Evolutionary conservation across 106 monocot genomes (phyloP), one percentile per base, ranked within the genome.

Genomic region (Acorus gramineus): DNA sequence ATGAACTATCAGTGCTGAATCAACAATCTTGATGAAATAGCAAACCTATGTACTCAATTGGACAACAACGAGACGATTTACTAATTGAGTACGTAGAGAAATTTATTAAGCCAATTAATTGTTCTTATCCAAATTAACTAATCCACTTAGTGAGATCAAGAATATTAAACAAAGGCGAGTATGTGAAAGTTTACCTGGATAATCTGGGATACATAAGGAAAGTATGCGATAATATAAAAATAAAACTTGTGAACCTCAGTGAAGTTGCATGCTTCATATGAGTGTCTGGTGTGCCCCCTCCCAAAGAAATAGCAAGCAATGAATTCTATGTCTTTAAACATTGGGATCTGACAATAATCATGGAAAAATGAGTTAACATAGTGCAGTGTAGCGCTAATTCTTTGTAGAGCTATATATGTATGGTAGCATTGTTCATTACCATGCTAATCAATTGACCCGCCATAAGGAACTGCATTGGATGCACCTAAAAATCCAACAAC

Each of bases 381-480:
- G 52, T n/a, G 1, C 57, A 58, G 6, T 53, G 14, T 2, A 51
- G 28, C 28, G 28, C 28, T 28, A 28, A 28, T 28, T 28, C 0
- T 28, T 28, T 28, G 28, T 1, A 28, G 10, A 28, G 10, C 8
- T 28, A 28, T 28, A 28, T 28, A 28, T 0, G 1, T 1, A 28
- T 28, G 28, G 1, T 28, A 28, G 28, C 28, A 28, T 28, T 28
- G 46, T 9, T 44, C 4, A 3, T 80, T 14, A 98, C 91, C 96
- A 92, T 92, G 60, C 98, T 99, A 11, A 89, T 99, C 62, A 99
- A 73, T 60, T 99, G 91, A 60, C 92, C 92, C 5, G 98, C 98
- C 98, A 99, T 99, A 86, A 99, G 92, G 77, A 99, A 99, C 61
- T 99, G 92, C 9, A 71, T 88, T 83, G 92, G 81, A 59, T 85